Conservation (phyloP, 129 eudicot genomes). For the Centrapalus pauciflorus region DNA sequence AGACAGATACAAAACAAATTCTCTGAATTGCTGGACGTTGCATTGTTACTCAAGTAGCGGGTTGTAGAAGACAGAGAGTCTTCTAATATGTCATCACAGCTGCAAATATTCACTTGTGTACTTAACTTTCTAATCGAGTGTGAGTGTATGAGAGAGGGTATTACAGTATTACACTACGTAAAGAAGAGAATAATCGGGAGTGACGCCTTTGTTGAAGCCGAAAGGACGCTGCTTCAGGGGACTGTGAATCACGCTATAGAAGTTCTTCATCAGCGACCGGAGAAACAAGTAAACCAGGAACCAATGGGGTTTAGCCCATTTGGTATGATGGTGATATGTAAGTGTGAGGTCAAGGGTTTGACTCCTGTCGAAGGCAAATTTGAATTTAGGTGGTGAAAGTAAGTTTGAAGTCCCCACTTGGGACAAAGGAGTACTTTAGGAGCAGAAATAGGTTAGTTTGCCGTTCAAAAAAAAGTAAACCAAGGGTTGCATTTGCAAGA, state of each 20-base stretch:
- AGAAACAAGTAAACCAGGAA: too few species aligned
- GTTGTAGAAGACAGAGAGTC: conserved; percentile 28
- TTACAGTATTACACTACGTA: conserved; percentile 34
- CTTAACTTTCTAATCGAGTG: conserved; percentile 52
- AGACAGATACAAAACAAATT: conserved; percentile 44
- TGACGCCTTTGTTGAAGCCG: conserved; percentile 41
- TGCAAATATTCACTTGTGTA: conserved; percentile 52
- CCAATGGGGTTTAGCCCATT: too few species aligned
- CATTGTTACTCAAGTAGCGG: conserved; percentile 77
- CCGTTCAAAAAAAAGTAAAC: conserved; percentile 20
- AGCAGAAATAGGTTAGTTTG: too few species aligned
- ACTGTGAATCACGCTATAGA: conserved; percentile 39
- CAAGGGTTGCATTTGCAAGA: conserved; percentile 9
- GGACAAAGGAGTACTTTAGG: too few species aligned
- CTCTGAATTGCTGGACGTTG: conserved; percentile 60
- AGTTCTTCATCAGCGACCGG: conserved; percentile 31
- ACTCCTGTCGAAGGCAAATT: too few species aligned
- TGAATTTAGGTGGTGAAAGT: too few species aligned
- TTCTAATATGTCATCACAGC: conserved; percentile 34
- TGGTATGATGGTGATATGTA: too few species aligned
- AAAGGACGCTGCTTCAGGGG: conserved; percentile 31
- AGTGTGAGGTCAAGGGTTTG: too few species aligned
- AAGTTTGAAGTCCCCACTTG: too few species aligned
- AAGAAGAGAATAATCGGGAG: conserved; percentile 29
- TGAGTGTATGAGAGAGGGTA: conserved; percentile 67